phyloP scores from a whole-genome alignment of 2,329 filamentous ascomycete species.

The Aspergillus quadrilineatus region DNA sequence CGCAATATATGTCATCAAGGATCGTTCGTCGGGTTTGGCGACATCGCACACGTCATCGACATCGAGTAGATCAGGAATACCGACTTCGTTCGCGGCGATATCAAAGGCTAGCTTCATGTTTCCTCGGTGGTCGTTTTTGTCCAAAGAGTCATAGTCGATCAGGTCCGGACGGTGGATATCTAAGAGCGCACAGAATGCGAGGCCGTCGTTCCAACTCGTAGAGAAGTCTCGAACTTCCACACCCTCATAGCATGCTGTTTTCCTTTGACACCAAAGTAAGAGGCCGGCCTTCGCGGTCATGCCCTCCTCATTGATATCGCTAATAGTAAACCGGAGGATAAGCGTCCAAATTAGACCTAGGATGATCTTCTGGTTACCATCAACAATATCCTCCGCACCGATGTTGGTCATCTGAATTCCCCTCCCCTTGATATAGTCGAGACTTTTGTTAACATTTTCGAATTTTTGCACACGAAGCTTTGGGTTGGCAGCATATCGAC shows the following conservation, averaged over 20 bases:
- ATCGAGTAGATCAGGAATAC: constrained; percentile 91
- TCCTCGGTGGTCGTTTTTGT: constrained; percentile 89
- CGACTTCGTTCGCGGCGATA: constrained; percentile 92
- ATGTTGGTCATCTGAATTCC: constrained; percentile 98
- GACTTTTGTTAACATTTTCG: constrained; percentile 94
- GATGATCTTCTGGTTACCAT: constrained; percentile 97
- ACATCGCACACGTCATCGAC: constrained; percentile 98
- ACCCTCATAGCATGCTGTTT: constrained; percentile 97
- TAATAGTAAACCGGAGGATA: constrained; percentile 97
- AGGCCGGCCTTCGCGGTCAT: constrained; percentile 96
- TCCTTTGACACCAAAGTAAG: constrained; percentile 94
- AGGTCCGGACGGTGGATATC: constrained; percentile 97
- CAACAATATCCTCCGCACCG: constrained; percentile 95
- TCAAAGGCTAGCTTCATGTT: constrained; percentile 99
- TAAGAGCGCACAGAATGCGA: constrained; percentile 92
- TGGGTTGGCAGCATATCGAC: constrained; percentile 92
- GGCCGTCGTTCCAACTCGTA: constrained; percentile 91
- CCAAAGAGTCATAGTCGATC: constrained; percentile 92
- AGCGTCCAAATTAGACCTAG: constrained; percentile 96
- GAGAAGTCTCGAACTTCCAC: constrained; percentile 96
- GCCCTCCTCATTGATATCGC: constrained; percentile 96
- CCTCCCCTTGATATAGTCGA: constrained; percentile 87
- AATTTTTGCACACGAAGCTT: constrained; percentile 96
- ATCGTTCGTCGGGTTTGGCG: constrained; percentile 89
- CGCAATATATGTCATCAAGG: constrained; percentile 98